These are phyloP conservation scores for Diaporthe vexans DNA, from an alignment of 2,329 filamentous ascomycete genomes.

Conservation along the genomic window DNA sequence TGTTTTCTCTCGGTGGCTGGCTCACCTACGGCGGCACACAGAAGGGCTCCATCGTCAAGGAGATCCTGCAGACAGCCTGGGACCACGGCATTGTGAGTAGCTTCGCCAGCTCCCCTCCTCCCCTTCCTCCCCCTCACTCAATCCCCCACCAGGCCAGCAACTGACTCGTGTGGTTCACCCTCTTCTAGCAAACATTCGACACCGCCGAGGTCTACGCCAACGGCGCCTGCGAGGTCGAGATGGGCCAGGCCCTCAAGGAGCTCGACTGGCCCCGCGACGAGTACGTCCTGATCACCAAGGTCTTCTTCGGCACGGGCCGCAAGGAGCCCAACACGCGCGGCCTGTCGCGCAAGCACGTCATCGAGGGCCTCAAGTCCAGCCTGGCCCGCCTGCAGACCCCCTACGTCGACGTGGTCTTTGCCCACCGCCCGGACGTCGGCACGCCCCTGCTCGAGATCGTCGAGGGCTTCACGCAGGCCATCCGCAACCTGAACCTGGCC, in stretches of 20 bases:
- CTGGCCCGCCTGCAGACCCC: conserved; percentile 71
- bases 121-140: too few relatives aligned
- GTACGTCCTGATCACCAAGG: conserved; percentile 67
- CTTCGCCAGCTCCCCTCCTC: background rate
- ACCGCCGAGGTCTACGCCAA: conserved; percentile 64
- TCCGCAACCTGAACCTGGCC: conserved; percentile 68
- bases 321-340: conserved; percentile 70
- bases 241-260: conserved; percentile 66
- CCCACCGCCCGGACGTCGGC: conserved; percentile 70
- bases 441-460: conserved; percentile 76
- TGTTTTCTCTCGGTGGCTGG: conserved; percentile 79
- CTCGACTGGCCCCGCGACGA: conserved; percentile 67
- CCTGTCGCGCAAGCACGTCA: conserved; percentile 64
- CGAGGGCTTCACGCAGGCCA: conserved; percentile 62
- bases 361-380: conserved; percentile 70
- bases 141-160: background rate
- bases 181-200: conserved; percentile 62
- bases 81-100: conserved; percentile 60
- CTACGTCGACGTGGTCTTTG: conserved; percentile 77
- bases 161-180: conserved; percentile 8
- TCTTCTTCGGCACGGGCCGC: conserved; percentile 65
- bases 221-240: conserved; percentile 64
- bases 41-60: conserved; percentile 55
- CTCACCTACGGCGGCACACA: conserved; percentile 74
- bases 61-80: conserved; percentile 63